Conservation (phyloP, 306 rosid genomes). For the Corylus avellana region DNA sequence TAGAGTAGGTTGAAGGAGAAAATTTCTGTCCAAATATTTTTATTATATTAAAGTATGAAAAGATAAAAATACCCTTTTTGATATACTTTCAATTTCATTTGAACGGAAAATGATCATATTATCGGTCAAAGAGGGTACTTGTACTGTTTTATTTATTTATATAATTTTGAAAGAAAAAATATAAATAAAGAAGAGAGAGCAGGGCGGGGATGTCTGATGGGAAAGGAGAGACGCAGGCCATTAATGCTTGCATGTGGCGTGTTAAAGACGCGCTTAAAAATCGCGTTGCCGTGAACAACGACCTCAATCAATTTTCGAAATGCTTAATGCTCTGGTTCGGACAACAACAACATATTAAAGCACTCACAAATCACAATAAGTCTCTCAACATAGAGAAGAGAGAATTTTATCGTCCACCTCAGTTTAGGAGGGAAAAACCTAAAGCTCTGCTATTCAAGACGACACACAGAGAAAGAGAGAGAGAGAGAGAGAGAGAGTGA, state of each 20-base stretch:
- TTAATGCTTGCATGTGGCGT: neutral
- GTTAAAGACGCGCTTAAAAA: conserved; percentile 2
- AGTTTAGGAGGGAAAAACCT: conserved; percentile 32
- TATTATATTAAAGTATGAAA: too few species aligned
- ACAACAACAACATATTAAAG: conserved; percentile 21
- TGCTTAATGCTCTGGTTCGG: conserved; percentile 33
- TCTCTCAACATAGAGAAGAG: conserved; percentile 18
- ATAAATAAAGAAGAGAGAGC: neutral
- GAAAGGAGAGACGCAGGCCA: neutral
- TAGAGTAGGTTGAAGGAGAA: too few species aligned
- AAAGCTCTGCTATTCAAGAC: conserved; percentile 4
- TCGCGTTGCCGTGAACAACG: conserved; percentile 27
- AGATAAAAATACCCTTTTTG: too few species aligned
- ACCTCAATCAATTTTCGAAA: conserved; percentile 22
- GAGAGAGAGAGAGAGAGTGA: too few species aligned
- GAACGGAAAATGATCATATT: too few species aligned
- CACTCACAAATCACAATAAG: too few species aligned
- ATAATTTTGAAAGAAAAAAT: too few species aligned
- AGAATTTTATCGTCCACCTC: neutral
- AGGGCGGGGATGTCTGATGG: neutral
- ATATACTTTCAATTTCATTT: too few species aligned
- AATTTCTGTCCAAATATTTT: too few species aligned
- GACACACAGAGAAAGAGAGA: neutral
- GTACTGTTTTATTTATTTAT: too few species aligned
- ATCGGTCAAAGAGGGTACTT: too few species aligned